Evolutionary conservation across 2,329 filamentous ascomycete genomes (phyloP), one percentile per base, ranked within the genome.

Genomic region (Fusarium mundagurra): DNA sequence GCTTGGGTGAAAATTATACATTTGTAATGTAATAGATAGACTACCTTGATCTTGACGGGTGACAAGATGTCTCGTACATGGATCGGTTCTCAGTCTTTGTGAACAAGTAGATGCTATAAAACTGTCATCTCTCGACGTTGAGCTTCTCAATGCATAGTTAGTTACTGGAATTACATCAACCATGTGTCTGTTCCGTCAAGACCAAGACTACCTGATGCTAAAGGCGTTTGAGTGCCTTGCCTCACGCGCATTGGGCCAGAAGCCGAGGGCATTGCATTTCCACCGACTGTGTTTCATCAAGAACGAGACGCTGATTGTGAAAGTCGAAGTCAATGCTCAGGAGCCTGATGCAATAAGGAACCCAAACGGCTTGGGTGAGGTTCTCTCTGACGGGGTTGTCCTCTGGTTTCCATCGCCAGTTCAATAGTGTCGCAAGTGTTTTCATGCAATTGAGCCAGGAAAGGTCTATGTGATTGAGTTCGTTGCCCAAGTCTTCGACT

Each of bases 21-120:
- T 57, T 10, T 33, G 45, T 64, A 43, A 64, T 61, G 45, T 51
- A 64, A 64, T 61, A 20, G n/a, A 64, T 61, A 20, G n/a, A 61
- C 13, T 38, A 38, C 17, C 48, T 61, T 61, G 43, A 50, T 38
- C 57, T 50, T 39, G 4, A 38, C 55, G 36, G 6, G 17, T 34
- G 33, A 22, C 18, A 17, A 5, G 3, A 22, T 17, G 8, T 13
- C 51, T 12, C 29, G 34, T 11, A 13, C 24, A n/a, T 14, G 10
- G 11, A 54, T n/a, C 11, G 8, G 47, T 17, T 50, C 29, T 18
- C 20, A 22, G 10, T n/a, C 45, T 22, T 31, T 14, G 24, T 29
- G 27, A 29, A 4, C 14, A 4, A 29, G 44, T 9, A 16, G 18
- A 48, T 48, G 13, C 1, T 5, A 29, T 22, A 5, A 17, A 24